phyloP scores from a whole-genome alignment of 768 basidiomycete species.

The Peribolospora kevripleyi region DNA sequence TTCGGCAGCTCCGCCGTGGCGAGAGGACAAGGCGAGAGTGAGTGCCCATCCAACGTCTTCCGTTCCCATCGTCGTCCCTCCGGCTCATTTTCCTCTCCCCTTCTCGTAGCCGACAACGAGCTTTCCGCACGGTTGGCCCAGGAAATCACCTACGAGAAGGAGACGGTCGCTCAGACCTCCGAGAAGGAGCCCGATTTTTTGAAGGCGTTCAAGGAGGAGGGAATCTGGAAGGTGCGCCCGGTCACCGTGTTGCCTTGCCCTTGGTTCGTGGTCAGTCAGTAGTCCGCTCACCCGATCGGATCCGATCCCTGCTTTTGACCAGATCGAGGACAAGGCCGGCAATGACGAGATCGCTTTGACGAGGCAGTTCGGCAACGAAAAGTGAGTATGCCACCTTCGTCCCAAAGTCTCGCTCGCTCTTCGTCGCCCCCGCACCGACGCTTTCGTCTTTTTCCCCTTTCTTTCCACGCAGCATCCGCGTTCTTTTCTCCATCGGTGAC shows the following conservation, averaged over 20 bases:
- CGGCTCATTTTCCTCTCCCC: too few relatives aligned
- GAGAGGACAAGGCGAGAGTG: too few relatives aligned
- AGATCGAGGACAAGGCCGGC: slow-evolving; percentile 47
- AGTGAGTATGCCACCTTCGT: slow-evolving; percentile 38
- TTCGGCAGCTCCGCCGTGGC: too few relatives aligned
- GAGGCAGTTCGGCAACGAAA: slow-evolving; percentile 77
- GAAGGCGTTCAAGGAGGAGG: slow-evolving; percentile 42
- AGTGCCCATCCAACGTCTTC: too few relatives aligned
- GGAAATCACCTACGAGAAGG: slow-evolving; percentile 68
- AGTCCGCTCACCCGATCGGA: too few relatives aligned
- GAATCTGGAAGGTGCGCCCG: slow-evolving; percentile 47
- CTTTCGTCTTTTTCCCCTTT: not conserved
- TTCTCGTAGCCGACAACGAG: too few relatives aligned
- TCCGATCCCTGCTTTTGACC: not conserved
- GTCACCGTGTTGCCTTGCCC: too few relatives aligned
- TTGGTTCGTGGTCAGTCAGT: not conserved
- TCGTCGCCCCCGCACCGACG: not conserved
- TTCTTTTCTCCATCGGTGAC: slow-evolving; percentile 84
- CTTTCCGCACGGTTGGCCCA: slow-evolving; percentile 50
- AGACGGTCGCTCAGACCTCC: slow-evolving; percentile 23
- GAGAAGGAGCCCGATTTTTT: slow-evolving; percentile 46
- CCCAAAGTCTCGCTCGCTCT: too few relatives aligned
- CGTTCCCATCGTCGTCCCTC: too few relatives aligned
- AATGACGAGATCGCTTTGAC: slow-evolving; percentile 57
- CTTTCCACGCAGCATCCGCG: slow-evolving; percentile 35